Base-by-base conservation (phyloP, 2,329 filamentous ascomycete species). In the Fusarium duplospermum region DNA sequence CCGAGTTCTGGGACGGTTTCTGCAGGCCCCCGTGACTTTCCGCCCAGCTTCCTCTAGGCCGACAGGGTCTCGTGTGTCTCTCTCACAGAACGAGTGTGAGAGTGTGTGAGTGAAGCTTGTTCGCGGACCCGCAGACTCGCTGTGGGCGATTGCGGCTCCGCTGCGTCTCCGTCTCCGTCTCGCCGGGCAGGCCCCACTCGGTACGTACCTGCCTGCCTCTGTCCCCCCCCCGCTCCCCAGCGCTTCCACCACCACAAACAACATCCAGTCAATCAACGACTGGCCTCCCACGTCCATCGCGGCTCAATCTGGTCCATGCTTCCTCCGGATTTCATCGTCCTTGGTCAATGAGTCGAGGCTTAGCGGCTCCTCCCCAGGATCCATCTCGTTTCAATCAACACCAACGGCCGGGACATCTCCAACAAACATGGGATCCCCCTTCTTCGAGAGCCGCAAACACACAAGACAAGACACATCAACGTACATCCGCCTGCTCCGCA, bases 121-220 rank as follows among this genome's bases (percentile, higher is more conserved):
- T 70, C 74, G 76, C 77, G 77, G 77, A 78, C 77, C 77, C 77
- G 77, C 77, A 78, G 67, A 58, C 56, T 68, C 65, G 68, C 33
- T 66, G 62, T 56, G 64, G 62, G 27, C 59, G 63, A 76, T 78
- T 78, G 77, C 77, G 77, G 77, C 77, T 78, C 77, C 77, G 77
- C 77, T 76, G 76, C 77, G 73, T 71, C 72, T 78, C 75, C 73
- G 71, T 72, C 73, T 68, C 66, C 76, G 69, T 74, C 75, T 67
- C 66, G 73, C 75, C 73, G 76, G 45, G 36, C n/a, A 18, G 38
- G 62, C 62, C 61, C 74, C 70, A 73, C 66, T 42, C 65, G 16
- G 10, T 54, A 66, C 66, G 50, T 33, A 31, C 50, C 29, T 16
- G 56, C 66, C 60, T 31, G 61, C 58, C 59, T 38, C 60, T 29